Evolutionary conservation across 1,284 basidiomycete species (phyloP).

Genomic region (Sporisorium iseilematis-ciliati): DNA sequence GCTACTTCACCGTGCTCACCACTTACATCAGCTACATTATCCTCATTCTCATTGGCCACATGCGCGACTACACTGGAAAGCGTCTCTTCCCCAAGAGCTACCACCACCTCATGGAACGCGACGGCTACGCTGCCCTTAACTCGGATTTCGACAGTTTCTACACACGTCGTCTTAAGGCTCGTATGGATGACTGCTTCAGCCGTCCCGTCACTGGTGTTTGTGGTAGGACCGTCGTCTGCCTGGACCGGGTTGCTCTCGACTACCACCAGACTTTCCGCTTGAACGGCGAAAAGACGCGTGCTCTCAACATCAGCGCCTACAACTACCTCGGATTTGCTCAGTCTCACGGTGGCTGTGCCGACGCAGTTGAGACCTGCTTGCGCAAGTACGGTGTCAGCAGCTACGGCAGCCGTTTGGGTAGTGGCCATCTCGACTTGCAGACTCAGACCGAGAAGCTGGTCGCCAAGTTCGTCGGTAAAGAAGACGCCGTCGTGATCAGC

Average conservation of each 20-base stretch:
- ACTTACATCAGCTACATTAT: conserved; percentile 78
- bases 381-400: conserved; percentile 77
- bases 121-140: conserved; percentile 87
- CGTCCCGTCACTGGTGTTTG: conserved; percentile 94
- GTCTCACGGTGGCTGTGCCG: conserved; percentile 89
- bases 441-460: conserved; percentile 85
- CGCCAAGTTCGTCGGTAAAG: conserved; percentile 87
- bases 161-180: conserved; percentile 91
- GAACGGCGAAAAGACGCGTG: conserved; percentile 84
- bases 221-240: conserved; percentile 87
- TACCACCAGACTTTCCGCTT: conserved; percentile 83
- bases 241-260: conserved; percentile 87
- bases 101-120: conserved; percentile 74
- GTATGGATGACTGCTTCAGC: conserved; percentile 96
- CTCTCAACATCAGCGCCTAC: conserved; percentile 96
- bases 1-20: conserved; percentile 89
- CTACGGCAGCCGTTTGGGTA: conserved; percentile 83
- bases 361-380: conserved; percentile 80
- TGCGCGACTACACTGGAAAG: conserved; percentile 96
- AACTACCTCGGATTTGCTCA: conserved; percentile 99
- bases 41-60: conserved; percentile 84
- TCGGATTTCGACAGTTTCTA: conserved; percentile 99
- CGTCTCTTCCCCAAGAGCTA: conserved; percentile 80
- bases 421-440: conserved; percentile 87
- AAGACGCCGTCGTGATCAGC: conserved; percentile 88